Conservation (phyloP, 371 early-diverging fungal species). For the Globomyces sp. region DNA sequence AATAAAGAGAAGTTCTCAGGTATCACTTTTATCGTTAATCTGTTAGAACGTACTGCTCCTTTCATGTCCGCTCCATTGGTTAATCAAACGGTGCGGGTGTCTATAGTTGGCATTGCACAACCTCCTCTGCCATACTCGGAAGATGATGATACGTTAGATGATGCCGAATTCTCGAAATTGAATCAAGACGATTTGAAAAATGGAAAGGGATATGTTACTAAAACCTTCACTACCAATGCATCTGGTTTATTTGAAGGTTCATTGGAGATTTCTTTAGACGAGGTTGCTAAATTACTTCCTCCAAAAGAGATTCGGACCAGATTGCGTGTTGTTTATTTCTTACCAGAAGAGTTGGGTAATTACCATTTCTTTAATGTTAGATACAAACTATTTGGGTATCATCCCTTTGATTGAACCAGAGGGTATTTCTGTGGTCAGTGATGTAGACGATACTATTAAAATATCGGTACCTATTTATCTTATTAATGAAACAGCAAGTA, state of each 20-base stretch:
- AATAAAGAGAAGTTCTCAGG: background rate
- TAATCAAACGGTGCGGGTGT: background rate
- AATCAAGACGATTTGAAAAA: background rate
- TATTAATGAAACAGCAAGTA: constrained; percentile 39
- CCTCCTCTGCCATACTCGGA: background rate
- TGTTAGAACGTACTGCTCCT: background rate
- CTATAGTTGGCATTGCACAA: background rate
- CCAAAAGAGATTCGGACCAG: background rate
- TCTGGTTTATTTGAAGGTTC: background rate
- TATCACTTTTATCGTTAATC: no score
- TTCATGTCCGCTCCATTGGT: background rate
- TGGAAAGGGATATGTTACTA: background rate
- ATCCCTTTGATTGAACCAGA: constrained; percentile 51
- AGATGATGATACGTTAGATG: background rate
- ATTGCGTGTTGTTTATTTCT: background rate
- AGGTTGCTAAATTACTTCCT: background rate
- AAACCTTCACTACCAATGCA: background rate
- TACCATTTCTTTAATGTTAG: background rate
- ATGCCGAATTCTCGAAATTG: background rate
- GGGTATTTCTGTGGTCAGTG: constrained; percentile 79
- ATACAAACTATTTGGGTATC: background rate
- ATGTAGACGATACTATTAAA: constrained; percentile 90
- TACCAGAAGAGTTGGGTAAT: background rate
- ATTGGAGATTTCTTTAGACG: background rate
- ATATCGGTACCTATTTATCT: constrained; percentile 44